A percentile compares a stretch with the other conserved stretches of the same genome.
Conservation (phyloP, 805 yeast species). For the Starmerella vaccinii region DNA sequence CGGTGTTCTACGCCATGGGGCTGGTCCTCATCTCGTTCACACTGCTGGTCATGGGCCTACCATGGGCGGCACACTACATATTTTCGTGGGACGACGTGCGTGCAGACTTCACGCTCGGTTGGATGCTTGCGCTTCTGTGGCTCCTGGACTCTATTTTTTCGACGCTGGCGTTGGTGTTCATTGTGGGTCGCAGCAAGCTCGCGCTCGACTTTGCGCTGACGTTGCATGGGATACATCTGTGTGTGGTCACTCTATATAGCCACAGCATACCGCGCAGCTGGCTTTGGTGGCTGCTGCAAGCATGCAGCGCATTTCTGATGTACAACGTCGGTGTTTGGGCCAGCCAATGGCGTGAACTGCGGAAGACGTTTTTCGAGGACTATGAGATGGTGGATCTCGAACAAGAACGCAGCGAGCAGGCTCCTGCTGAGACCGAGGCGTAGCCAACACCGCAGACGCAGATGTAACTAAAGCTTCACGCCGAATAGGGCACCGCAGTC, state of each 20-base stretch:
- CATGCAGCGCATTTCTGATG: constrained; percentile 54
- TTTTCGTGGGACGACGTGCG: constrained; percentile 72
- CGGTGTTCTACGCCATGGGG: constrained; percentile 70
- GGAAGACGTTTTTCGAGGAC: constrained; percentile 75
- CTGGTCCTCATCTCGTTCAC: constrained; percentile 52
- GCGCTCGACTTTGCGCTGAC: constrained; percentile 98
- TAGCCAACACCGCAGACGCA: too few relatives aligned
- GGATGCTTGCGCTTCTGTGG: constrained; percentile 69
- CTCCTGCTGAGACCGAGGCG: constrained; percentile 4
- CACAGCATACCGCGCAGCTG: constrained; percentile 58
- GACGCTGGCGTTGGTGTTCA: constrained; percentile 70
- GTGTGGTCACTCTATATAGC: constrained; percentile 57
- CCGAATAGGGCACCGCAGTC: too few relatives aligned
- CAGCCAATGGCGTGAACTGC: constrained; percentile 81
- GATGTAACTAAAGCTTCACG: too few relatives aligned
- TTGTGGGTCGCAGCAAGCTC: constrained; percentile 84
- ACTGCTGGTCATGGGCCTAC: constrained; percentile 60
- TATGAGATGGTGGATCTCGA: constrained; percentile 34
- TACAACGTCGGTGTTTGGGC: constrained; percentile 80
- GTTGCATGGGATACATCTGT: constrained; percentile 66
- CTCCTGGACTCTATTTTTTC: constrained; percentile 70
- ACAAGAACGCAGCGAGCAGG: constrained; percentile 12
- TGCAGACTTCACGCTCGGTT: constrained; percentile 68
- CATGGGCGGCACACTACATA: constrained; percentile 56
- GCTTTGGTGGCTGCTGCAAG: constrained; percentile 79